Conservation (phyloP, 176 grass and related monocot species). For the Triticum turgidum region DNA sequence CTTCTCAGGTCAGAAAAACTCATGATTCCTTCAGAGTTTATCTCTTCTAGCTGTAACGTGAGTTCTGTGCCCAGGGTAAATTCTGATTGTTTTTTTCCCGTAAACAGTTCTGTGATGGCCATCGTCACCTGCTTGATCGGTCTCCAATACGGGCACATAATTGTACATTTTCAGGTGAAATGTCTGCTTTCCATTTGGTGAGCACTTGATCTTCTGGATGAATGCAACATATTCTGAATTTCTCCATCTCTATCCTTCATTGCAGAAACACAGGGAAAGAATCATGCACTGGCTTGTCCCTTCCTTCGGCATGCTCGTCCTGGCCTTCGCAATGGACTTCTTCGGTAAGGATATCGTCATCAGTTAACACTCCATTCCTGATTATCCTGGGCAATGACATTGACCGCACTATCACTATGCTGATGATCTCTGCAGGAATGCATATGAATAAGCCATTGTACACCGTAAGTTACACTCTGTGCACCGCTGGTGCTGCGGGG, state of each 20-base stretch:
- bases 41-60: not conserved
- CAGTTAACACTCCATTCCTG: not conserved
- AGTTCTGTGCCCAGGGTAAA: not conserved
- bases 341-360: constrained; percentile 47
- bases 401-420: not conserved
- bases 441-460: constrained; percentile 90
- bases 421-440: constrained; percentile 50
- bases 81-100: constrained; percentile 30
- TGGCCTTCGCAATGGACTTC: constrained; percentile 67
- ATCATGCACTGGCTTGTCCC: constrained; percentile 72
- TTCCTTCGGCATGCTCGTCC: constrained; percentile 65
- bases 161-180: constrained; percentile 82
- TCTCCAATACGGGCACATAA: constrained; percentile 85
- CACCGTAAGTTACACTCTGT: constrained; percentile 70
- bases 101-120: constrained; percentile 83
- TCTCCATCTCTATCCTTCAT: not conserved
- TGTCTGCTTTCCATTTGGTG: constrained; percentile 6
- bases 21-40: not conserved
- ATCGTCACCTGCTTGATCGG: constrained; percentile 91
- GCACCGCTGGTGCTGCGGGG: constrained; percentile 69
- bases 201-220: not conserved
- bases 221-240: constrained; percentile 19
- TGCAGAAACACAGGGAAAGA: constrained; percentile 77
- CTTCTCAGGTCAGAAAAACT: constrained; percentile 62
- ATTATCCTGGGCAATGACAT: not conserved